phyloP scores from a whole-genome alignment of 176 grass and related monocot species.

The Secale cereale region DNA sequence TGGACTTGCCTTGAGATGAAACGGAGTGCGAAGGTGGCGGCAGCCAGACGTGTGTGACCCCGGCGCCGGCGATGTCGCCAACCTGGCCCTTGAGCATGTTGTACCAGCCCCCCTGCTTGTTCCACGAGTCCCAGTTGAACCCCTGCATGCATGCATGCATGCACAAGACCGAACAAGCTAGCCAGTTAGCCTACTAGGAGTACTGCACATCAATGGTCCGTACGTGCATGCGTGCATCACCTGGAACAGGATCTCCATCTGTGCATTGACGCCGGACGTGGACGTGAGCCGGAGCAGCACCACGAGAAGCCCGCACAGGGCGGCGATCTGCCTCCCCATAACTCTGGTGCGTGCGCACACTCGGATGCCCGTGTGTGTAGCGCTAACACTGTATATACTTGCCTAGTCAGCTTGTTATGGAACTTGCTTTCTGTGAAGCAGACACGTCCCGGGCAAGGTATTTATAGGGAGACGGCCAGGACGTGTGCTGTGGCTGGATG shows the following conservation, averaged over 20 bases:
- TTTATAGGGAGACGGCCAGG: conserved; percentile 7
- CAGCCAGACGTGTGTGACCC: conserved; percentile 80
- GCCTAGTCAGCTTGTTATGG: background rate
- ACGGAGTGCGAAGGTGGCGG: conserved; percentile 80
- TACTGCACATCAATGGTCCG: too few relatives aligned
- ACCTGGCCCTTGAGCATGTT: conserved; percentile 44
- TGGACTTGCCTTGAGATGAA: too few relatives aligned
- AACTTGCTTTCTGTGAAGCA: background rate
- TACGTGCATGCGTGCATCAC: background rate
- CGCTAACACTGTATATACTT: too few relatives aligned
- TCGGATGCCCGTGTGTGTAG: background rate
- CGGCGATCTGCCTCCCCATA: conserved; percentile 6
- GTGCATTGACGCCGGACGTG: background rate
- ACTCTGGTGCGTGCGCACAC: background rate
- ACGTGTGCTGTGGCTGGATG: background rate
- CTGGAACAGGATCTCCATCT: conserved; percentile 41
- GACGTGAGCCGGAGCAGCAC: background rate
- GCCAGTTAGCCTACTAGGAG: too few relatives aligned
- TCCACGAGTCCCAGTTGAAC: conserved; percentile 91
- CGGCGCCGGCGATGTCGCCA: conserved; percentile 47
- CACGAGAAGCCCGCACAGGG: background rate
- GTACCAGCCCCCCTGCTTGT: conserved; percentile 76
- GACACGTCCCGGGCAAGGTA: background rate
- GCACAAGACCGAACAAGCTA: background rate
- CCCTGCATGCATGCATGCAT: conserved; percentile 30